phyloP scores from a whole-genome alignment of 805 yeast species.

The Candida qinlingensis region DNA sequence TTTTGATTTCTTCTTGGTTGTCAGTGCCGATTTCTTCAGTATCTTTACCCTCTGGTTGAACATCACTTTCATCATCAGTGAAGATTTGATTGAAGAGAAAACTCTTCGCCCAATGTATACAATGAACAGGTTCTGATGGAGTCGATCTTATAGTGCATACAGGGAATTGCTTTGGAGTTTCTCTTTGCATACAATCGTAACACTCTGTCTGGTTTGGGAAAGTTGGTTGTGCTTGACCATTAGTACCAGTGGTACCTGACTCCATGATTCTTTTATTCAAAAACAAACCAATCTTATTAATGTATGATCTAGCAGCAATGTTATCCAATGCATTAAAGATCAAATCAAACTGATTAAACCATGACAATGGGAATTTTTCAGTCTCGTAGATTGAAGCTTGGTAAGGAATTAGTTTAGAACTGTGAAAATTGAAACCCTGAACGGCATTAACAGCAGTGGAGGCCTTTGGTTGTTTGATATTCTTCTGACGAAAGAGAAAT shows the following conservation, averaged over 20 bases:
- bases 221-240: conserved; percentile 93
- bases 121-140: conserved; percentile 93
- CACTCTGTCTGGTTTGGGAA: conserved; percentile 81
- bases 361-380: conserved; percentile 58
- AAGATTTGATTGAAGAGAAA: conserved; percentile 81
- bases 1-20: conserved; percentile 58
- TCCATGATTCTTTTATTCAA: conserved; percentile 77
- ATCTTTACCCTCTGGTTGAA: conserved; percentile 28
- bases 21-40: conserved; percentile 51
- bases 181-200: conserved; percentile 86
- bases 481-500: conserved; percentile 82
- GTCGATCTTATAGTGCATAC: conserved; percentile 97
- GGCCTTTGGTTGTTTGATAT: conserved; percentile 85
- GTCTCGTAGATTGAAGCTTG: conserved; percentile 87
- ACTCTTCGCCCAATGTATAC: conserved; percentile 96
- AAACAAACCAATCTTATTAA: conserved; percentile 76
- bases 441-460: conserved; percentile 83
- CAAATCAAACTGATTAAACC: conserved; percentile 73
- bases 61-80: conserved; percentile 39
- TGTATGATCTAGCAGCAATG: conserved; percentile 85
- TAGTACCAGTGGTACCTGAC: conserved; percentile 91
- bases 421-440: conserved; percentile 55
- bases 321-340: conserved; percentile 94
- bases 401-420: conserved; percentile 64
- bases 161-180: conserved; percentile 85